phyloP scores from a whole-genome alignment of 768 basidiomycete species.

The Kwoniella dejecticola region DNA sequence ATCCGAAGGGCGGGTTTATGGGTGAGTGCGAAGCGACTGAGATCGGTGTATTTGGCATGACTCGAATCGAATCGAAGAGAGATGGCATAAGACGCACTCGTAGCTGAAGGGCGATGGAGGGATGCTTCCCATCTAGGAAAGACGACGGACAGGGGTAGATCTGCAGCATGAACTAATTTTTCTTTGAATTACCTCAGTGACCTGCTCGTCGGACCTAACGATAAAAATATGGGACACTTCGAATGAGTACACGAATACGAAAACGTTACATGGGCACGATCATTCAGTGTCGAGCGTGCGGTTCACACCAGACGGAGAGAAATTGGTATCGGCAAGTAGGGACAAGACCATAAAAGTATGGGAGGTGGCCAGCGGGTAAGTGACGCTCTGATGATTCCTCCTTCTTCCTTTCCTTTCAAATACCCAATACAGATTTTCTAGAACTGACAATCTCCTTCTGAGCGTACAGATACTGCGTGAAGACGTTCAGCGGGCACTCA shows the following conservation, averaged over 20 bases:
- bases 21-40: constrained; percentile 65
- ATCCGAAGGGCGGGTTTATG: constrained; percentile 77
- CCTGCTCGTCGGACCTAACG: constrained; percentile 82
- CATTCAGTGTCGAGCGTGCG: constrained; percentile 84
- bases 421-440: too few relatives aligned
- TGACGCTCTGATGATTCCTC: constrained; percentile 15
- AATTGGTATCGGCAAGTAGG: constrained; percentile 80
- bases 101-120: too few relatives aligned
- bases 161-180: too few relatives aligned
- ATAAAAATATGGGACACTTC: constrained; percentile 90
- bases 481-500: constrained; percentile 73
- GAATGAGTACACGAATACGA: constrained; percentile 85
- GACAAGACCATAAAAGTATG: constrained; percentile 84
- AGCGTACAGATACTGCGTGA: constrained; percentile 65
- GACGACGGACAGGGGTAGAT: too few relatives aligned
- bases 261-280: constrained; percentile 86
- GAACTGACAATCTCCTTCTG: too few relatives aligned
- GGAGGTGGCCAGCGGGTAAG: constrained; percentile 82
- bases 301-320: constrained; percentile 81
- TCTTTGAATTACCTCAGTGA: constrained; percentile 56
- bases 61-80: too few relatives aligned
- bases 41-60: too few relatives aligned
- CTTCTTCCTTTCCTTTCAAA: not conserved
- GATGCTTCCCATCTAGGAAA: too few relatives aligned
- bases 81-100: too few relatives aligned